A percentile compares a stretch with the other conserved stretches of the same genome.
These are phyloP conservation scores for Saccharomyces hybrid DNA, from an alignment of 1,139 yeast genomes.

Conservation along the genomic window DNA sequence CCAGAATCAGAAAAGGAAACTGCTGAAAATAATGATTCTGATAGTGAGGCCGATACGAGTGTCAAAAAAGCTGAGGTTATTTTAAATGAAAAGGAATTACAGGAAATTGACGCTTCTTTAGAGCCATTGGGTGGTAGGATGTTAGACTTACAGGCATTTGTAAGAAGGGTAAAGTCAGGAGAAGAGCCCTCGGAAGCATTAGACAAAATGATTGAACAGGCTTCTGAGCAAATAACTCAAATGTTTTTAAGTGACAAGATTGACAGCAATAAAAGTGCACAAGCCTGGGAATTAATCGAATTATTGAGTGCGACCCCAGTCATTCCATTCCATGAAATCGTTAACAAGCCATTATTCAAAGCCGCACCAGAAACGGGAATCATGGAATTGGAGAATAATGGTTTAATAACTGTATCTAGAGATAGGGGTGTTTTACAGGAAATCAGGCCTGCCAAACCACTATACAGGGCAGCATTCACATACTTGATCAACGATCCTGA, in stretches of 20 bases:
- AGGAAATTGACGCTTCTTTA: constrained; percentile 47
- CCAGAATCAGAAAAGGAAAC: constrained; percentile 14
- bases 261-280: constrained; percentile 62
- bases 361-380: constrained; percentile 49
- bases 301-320: constrained; percentile 44
- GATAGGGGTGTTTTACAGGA: constrained; percentile 68
- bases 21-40: constrained; percentile 10
- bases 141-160: constrained; percentile 86
- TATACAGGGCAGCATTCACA: constrained; percentile 73
- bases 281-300: constrained; percentile 82
- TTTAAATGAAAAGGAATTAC: constrained; percentile 15
- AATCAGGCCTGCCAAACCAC: constrained; percentile 75
- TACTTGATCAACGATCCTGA: constrained; percentile 52
- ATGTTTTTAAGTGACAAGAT: constrained; percentile 53
- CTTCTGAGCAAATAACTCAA: constrained; percentile 83
- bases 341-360: constrained; percentile 58
- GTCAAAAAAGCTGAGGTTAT: background rate
- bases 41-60: constrained; percentile 1
- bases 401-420: constrained; percentile 58
- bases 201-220: constrained; percentile 70
- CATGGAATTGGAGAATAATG: constrained; percentile 69
- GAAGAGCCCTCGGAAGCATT: constrained; percentile 74
- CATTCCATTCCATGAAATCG: constrained; percentile 46
- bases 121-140: constrained; percentile 89
- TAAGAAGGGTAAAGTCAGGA: constrained; percentile 80